phyloP scores from a whole-genome alignment of 2,329 filamentous ascomycete genomes.

The Clathrospora elynae region DNA sequence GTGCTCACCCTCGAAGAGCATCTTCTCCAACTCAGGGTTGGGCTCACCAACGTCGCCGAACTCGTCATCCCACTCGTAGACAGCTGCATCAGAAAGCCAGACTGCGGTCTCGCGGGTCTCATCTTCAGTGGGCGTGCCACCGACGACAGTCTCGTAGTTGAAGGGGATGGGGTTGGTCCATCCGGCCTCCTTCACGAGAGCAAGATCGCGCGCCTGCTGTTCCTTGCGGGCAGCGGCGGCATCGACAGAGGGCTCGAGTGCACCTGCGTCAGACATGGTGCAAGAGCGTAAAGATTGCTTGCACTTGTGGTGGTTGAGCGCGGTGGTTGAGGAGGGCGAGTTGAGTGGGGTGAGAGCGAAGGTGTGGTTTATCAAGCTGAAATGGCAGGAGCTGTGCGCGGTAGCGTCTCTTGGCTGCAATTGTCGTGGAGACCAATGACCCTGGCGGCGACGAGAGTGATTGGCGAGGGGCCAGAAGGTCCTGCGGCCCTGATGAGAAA shows the following conservation, averaged over 20 bases:
- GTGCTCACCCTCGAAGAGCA: constrained; percentile 69
- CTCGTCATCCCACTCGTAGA: constrained; percentile 86
- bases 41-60: constrained; percentile 82
- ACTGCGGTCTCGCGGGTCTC: constrained; percentile 28
- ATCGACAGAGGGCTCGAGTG: constrained; percentile 17
- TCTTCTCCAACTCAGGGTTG: constrained; percentile 70
- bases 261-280: constrained; percentile 31
- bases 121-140: constrained; percentile 29
- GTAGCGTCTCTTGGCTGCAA: constrained; percentile 9
- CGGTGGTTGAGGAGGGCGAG: neutral
- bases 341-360: neutral
- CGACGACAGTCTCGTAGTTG: constrained; percentile 54
- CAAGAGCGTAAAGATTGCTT: neutral
- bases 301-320: neutral
- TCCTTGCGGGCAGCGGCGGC: constrained; percentile 29
- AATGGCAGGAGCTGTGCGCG: constrained; percentile 12
- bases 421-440: constrained; percentile 5
- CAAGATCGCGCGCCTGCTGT: constrained; percentile 32
- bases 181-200: constrained; percentile 42
- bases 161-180: constrained; percentile 57
- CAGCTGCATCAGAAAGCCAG: constrained; percentile 63
- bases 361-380: constrained; percentile 13
- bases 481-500: constrained; percentile 3
- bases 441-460: constrained; percentile 3
- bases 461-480: constrained; percentile 6